Percentiles rank a stretch among this genome's conserved stretches.
phyloP scores from a whole-genome alignment of 805 yeast species.

The Groenewaldozyma tartarivorans region DNA sequence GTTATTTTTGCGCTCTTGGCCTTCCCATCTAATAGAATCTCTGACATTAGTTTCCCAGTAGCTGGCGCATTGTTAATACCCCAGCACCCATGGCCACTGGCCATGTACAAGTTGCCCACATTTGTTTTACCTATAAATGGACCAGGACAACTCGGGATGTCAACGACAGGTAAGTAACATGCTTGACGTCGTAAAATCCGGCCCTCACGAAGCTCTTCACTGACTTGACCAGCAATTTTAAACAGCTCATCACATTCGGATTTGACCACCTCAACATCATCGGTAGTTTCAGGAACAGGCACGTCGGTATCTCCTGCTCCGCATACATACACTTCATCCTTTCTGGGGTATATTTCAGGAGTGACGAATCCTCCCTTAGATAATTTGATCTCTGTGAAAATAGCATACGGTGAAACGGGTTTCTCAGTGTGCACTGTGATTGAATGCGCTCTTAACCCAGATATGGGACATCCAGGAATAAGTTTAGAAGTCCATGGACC shows the following conservation, averaged over 20 bases:
- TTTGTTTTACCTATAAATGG: slow-evolving; percentile 93
- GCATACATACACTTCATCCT: slow-evolving; percentile 92
- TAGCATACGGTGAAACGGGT: slow-evolving; percentile 57
- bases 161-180: slow-evolving; percentile 89
- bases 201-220: slow-evolving; percentile 62
- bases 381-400: slow-evolving; percentile 83
- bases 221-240: slow-evolving; percentile 66
- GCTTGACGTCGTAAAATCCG: slow-evolving; percentile 79
- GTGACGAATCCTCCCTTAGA: slow-evolving; percentile 48
- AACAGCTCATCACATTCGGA: slow-evolving; percentile 85
- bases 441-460: slow-evolving; percentile 91
- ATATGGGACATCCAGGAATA: slow-evolving; percentile 86
- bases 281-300: slow-evolving; percentile 88
- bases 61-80: slow-evolving; percentile 97
- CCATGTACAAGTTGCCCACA: slow-evolving; percentile 65
- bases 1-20: slow-evolving; percentile 68
- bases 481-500: slow-evolving; percentile 97
- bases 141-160: slow-evolving; percentile 85
- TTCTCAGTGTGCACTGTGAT: slow-evolving; percentile 54
- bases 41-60: slow-evolving; percentile 90
- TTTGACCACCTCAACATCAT: slow-evolving; percentile 80
- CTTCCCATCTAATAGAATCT: slow-evolving; percentile 74
- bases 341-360: slow-evolving; percentile 92
- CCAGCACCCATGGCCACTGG: slow-evolving; percentile 97
- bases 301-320: slow-evolving; percentile 94